Conservation (phyloP, 1,284 basidiomycete genomes). For the Erythrobasidium hasegawianum region DNA sequence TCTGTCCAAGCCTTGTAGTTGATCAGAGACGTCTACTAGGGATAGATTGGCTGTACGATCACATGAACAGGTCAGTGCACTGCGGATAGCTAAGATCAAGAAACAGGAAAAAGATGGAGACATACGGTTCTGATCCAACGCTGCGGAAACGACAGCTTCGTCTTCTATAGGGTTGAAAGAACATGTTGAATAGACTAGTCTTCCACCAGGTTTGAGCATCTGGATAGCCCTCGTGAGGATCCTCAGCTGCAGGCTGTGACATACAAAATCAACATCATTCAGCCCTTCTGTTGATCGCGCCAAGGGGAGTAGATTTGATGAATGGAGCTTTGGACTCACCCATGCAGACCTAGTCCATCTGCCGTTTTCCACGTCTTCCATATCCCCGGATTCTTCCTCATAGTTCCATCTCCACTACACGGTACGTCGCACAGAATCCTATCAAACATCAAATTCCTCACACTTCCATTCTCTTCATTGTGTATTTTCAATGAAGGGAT, state of each 20-base stretch:
- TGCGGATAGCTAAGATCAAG: too few relatives aligned
- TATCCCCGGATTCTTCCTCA: constrained; percentile 90
- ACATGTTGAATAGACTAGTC: constrained; percentile 96
- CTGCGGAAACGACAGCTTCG: constrained; percentile 89
- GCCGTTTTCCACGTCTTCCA: constrained; percentile 89
- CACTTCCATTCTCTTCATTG: constrained; percentile 42
- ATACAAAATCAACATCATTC: too few relatives aligned
- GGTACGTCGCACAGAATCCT: constrained; percentile 95
- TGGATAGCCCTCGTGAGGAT: constrained; percentile 90
- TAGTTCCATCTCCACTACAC: constrained; percentile 93
- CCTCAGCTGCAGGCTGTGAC: constrained; percentile 80
- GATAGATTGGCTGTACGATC: constrained; percentile 66
- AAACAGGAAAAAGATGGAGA: too few relatives aligned
- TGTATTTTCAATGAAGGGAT: constrained; percentile 64
- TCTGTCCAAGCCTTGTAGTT: constrained; percentile 68
- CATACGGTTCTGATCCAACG: constrained; percentile 60
- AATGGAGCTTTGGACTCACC: constrained; percentile 58
- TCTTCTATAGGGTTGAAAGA: constrained; percentile 97
- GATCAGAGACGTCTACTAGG: constrained; percentile 71
- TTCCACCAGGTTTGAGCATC: constrained; percentile 77
- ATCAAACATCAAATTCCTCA: constrained; percentile 70
- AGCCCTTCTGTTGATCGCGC: too few relatives aligned
- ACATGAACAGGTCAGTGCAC: too few relatives aligned
- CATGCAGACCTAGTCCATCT: constrained; percentile 86
- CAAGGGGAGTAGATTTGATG: too few relatives aligned